phyloP scores from a whole-genome alignment of 768 basidiomycete species.

The Agaricus bisporus region DNA sequence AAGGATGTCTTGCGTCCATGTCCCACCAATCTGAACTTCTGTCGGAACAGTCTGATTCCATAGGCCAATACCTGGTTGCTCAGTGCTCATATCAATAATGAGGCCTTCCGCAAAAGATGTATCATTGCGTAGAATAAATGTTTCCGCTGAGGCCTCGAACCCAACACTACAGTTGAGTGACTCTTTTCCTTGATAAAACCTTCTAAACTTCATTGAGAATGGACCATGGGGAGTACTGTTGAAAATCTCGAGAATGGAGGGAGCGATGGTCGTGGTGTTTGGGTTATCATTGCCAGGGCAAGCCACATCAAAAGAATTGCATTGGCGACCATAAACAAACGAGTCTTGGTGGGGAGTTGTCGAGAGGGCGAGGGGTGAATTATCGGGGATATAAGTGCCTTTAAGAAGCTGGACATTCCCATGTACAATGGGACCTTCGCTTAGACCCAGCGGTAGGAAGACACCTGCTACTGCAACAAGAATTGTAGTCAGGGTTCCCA shows the following conservation, averaged over 20 bases:
- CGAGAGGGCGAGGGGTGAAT: conserved; percentile 15
- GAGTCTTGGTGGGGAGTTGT: conserved; percentile 11
- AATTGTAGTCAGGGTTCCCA: not conserved
- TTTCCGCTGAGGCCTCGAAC: not conserved
- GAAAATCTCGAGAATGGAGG: conserved; percentile 12
- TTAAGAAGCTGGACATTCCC: not conserved
- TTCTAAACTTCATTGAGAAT: conserved; percentile 18
- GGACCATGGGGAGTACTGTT: conserved; percentile 16
- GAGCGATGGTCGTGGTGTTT: conserved; percentile 12
- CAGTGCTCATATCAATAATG: conserved; percentile 14
- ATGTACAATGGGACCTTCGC: not conserved
- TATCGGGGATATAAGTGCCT: conserved; percentile 13
- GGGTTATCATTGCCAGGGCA: conserved; percentile 11
- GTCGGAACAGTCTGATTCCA: not conserved
- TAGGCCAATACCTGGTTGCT: conserved; percentile 9
- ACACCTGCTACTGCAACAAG: not conserved
- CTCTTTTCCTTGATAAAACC: conserved; percentile 11
- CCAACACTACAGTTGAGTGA: not conserved
- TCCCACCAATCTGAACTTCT: conserved; percentile 1
- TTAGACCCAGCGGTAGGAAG: not conserved
- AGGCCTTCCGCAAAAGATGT: conserved; percentile 15
- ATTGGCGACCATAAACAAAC: conserved; percentile 14
- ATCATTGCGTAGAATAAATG: conserved; percentile 14
- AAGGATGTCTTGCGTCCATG: conserved; percentile 18
- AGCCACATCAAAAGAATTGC: conserved; percentile 9